Base-by-base conservation (phyloP, 257 asterid species). In the Solanum chilense region DNA sequence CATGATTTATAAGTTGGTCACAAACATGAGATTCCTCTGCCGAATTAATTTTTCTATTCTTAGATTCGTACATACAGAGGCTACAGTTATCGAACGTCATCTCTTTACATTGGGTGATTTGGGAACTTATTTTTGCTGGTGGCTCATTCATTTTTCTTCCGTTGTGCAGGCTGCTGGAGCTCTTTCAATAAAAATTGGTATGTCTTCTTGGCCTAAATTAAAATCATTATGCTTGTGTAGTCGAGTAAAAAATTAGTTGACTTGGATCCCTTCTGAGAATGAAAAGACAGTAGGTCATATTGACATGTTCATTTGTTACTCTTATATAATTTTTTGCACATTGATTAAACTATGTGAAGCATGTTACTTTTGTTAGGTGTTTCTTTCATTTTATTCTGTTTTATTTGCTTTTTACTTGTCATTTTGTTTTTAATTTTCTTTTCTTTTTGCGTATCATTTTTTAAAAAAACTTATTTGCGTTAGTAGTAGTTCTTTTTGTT, bases 111-210 rank as follows among this genome's bases (percentile, higher is more conserved):
- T 74, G 52, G 20, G 82, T 74, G 33, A 39, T 74, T 20, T 73
- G 29, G 29, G 1, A 20, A 35, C 49, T 35, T 73, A 73, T 73
- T 21, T 73, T 16, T 73, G 81, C 49, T 73, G 83, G 64, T 85
- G 49, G 27, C 86, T 86, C 37, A 70, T 84, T 82, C 75, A 25
- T 41, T 77, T 39, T 29, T 33, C 64, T 70, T 27, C n/a, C 31
- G 37, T 12, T 52, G 78, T 91, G 95, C 99, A 97, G 99, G 99
- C 99, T 87, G 99, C 99, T 86, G 98, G 99, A 88, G 98, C 99
- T 78, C 90, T 97, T 84, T 97, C 98, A 71, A 96, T 97, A 86
- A 96, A 96, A 92, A 97, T 97, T 52, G 99, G 99, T 96, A 90
- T 92, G 96, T 88, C 8, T 74, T 45, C 62, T 0, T 23, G 77